phyloP scores from a whole-genome alignment of 2,329 filamentous ascomycete genomes.

The Anthostomella pinea region DNA sequence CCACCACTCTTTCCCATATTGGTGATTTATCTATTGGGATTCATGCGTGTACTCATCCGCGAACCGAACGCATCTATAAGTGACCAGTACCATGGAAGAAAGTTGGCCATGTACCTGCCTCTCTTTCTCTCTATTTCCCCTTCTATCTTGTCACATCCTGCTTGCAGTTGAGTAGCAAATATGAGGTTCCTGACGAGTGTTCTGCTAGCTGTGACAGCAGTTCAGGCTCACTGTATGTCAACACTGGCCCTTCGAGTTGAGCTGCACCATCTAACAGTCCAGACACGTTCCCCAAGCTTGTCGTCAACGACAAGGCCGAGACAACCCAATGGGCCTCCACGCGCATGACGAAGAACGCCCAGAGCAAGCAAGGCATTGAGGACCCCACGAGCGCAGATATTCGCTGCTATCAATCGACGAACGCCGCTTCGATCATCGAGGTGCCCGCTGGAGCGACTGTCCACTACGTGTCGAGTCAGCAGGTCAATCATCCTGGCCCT shows the following conservation, averaged over 20 bases:
- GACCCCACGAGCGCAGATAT: constrained; percentile 32
- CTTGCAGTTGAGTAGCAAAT: too few species aligned
- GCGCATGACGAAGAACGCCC: constrained; percentile 35
- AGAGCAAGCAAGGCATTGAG: constrained; percentile 35
- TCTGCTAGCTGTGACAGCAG: constrained; percentile 20
- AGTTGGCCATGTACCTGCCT: not conserved
- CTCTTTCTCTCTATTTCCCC: too few species aligned
- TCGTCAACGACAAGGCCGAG: constrained; percentile 34
- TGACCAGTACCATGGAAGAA: too few species aligned
- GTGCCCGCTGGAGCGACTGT: constrained; percentile 33
- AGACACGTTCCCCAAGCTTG: constrained; percentile 37
- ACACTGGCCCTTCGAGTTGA: not conserved
- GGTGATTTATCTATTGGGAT: too few species aligned
- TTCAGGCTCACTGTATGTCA: constrained; percentile 24
- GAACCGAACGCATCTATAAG: too few species aligned
- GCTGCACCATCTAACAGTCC: constrained; percentile 5
- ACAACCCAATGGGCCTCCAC: constrained; percentile 34
- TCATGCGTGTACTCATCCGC: too few species aligned
- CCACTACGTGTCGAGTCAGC: constrained; percentile 35
- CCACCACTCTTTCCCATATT: not conserved
- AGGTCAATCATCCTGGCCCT: constrained; percentile 39
- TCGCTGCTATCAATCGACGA: constrained; percentile 35
- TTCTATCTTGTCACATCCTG: too few species aligned
- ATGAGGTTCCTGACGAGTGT: constrained; percentile 21
- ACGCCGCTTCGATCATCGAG: constrained; percentile 26